These are phyloP conservation scores for Solanum bulbocastanum DNA, from an alignment of 257 asterid species.

Conservation along the genomic window DNA sequence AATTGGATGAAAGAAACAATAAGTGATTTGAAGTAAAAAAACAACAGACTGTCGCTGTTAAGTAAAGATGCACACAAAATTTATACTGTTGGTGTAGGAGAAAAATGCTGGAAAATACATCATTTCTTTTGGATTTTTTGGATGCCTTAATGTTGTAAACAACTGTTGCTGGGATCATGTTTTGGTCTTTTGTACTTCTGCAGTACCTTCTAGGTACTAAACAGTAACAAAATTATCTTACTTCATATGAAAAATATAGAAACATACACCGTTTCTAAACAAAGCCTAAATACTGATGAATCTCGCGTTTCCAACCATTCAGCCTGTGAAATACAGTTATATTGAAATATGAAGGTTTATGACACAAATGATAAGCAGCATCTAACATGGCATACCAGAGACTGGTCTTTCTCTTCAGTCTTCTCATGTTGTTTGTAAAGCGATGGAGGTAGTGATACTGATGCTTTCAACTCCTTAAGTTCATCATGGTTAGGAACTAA, in stretches of 20 bases:
- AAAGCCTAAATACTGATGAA: neutral
- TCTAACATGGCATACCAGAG: constrained; percentile 34
- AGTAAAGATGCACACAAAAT: neutral
- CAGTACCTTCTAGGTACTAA: neutral
- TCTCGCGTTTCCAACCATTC: neutral
- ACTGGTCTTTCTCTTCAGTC: constrained; percentile 31
- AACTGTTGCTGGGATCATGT: neutral
- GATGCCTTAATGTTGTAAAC: neutral
- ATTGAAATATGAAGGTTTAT: neutral
- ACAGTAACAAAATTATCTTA: neutral
- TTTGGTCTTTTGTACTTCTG: neutral
- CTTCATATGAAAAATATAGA: neutral
- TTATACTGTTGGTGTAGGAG: neutral
- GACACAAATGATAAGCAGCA: neutral
- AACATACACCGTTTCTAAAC: neutral
- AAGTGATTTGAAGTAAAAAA: neutral
- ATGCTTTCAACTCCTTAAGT: constrained; percentile 40
- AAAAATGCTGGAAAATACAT: neutral
- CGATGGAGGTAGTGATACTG: constrained; percentile 47
- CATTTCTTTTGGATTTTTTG: neutral
- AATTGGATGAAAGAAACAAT: neutral
- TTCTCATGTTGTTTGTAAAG: constrained; percentile 51
- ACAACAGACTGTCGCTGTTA: neutral
- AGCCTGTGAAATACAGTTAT: neutral
- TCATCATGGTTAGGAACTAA: constrained; percentile 47